phyloP scores from a whole-genome alignment of 192 early-diverging fungal species.

The Chytriomyces sp. region DNA sequence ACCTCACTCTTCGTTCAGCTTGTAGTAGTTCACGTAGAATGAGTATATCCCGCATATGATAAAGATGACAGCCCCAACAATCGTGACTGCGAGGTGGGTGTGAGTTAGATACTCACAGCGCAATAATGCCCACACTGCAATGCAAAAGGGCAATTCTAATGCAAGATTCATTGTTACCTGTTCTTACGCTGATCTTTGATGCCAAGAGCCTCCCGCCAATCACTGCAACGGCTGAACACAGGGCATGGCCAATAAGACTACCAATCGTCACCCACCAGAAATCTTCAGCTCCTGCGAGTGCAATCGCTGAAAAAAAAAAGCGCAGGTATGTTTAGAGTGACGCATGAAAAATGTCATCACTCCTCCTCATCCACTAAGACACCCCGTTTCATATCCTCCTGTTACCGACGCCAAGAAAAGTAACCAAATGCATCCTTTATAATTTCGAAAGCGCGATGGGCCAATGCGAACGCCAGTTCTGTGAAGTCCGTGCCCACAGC shows the following conservation, averaged over 20 bases:
- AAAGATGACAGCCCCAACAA: slow-evolving; percentile 85
- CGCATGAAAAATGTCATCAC: too few species aligned
- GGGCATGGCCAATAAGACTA: slow-evolving; percentile 84
- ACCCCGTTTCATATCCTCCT: too few species aligned
- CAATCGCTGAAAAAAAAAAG: slow-evolving; percentile 68
- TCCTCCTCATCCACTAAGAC: too few species aligned
- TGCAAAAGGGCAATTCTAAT: neutral
- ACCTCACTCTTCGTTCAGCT: neutral
- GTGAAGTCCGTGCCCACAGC: too few species aligned
- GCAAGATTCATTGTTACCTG: slow-evolving; percentile 53
- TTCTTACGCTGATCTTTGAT: slow-evolving; percentile 82
- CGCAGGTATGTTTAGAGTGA: too few species aligned
- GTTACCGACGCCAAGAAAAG: too few species aligned
- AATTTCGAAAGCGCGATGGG: too few species aligned
- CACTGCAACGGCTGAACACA: slow-evolving; percentile 93
- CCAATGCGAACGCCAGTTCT: too few species aligned
- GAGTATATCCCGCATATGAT: slow-evolving; percentile 76
- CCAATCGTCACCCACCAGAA: slow-evolving; percentile 90
- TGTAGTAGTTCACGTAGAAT: slow-evolving; percentile 30
- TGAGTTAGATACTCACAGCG: slow-evolving; percentile 21
- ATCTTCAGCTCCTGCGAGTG: slow-evolving; percentile 92
- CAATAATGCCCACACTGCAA: neutral
- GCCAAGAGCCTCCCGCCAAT: slow-evolving; percentile 90
- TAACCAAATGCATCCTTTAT: too few species aligned
- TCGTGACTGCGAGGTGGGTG: slow-evolving; percentile 65